Percentiles rank a stretch among this genome's conserved stretches.
These are phyloP conservation scores for Dothistroma septosporum DNA, from an alignment of 2,329 filamentous ascomycete species.

Conservation along the genomic window DNA sequence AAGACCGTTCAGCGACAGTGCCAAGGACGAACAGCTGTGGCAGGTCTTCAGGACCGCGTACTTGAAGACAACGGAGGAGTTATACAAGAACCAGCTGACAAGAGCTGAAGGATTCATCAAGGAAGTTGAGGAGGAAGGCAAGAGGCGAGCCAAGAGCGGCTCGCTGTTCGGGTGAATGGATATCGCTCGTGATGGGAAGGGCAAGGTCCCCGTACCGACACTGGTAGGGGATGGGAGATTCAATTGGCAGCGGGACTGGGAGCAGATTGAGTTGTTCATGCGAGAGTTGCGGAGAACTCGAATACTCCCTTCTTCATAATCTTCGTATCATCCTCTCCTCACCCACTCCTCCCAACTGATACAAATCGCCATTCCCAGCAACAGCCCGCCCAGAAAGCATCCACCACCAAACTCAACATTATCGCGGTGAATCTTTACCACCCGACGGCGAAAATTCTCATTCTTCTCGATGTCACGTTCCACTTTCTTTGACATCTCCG, in stretches of 20 bases:
- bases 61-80: not conserved
- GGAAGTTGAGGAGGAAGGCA: not conserved
- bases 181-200: no score
- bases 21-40: slow-evolving; percentile 1
- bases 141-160: not conserved
- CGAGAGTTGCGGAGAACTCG: no score
- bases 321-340: not conserved
- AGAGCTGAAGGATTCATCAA: not conserved
- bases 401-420: not conserved
- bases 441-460: not conserved
- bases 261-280: no score
- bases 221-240: no score
- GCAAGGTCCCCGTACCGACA: no score
- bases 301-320: no score
- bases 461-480: not conserved
- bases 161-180: not conserved
- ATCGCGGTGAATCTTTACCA: not conserved
- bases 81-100: not conserved
- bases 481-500: not conserved
- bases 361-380: not conserved
- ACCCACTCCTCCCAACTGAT: not conserved
- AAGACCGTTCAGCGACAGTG: not conserved
- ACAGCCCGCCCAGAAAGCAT: not conserved
- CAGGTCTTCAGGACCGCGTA: not conserved
- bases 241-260: no score